Evolutionary conservation across 345 rosid species (phyloP), one percentile per base, ranked within the genome.

Genomic region (Fremontodendron californicum): DNA sequence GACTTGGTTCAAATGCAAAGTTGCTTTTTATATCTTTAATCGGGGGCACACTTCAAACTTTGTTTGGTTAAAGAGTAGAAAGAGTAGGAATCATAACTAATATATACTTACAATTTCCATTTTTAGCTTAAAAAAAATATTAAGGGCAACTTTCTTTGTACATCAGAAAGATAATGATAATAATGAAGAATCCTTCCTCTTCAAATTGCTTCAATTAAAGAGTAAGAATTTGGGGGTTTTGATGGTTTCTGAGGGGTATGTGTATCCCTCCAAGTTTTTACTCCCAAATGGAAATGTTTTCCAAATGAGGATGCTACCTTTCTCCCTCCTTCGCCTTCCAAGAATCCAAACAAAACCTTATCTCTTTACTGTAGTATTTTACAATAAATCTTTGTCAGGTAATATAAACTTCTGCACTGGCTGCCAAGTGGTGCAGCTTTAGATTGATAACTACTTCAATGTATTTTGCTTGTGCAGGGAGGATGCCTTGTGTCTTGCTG

Each of bases 401-500:
- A 3, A 9, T 18, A 40, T 29, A 4, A 13, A 27, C 16, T 48
- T 9, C 25, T 70, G 25, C 25, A 16, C 6, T 29, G 74, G 12
- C 40, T 48, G 42, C 58, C 23, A 29, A 70, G 39, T 29, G 35
- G 23, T 27, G 5, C 40, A 46, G 13, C 11, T 69, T 69, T 27
- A 1, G 40, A 69, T 29, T 23, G 9, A 31, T 43, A 61, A 27
- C 45, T 45, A 31, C 13, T 60, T n/a, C 10, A 60, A 27, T 43
- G 25, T 75, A 31, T 61, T 45, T 75, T 75, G 45, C 43, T 51
- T 85, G 73, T 82, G 82, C 85, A 96, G 99, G 78, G 90, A 89
- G 74, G 92, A 90, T 80, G 98, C 96, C 25, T 81, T 80, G 19
- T 57, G 15, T 35, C 87, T 96, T 49, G 88, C 94, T 73, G 93